A percentile compares a stretch with the other conserved stretches of the same genome.
Evolutionary conservation across 108 stramenopile genomes (phyloP).

Genomic region (Chaetoceros tenuissimus): DNA sequence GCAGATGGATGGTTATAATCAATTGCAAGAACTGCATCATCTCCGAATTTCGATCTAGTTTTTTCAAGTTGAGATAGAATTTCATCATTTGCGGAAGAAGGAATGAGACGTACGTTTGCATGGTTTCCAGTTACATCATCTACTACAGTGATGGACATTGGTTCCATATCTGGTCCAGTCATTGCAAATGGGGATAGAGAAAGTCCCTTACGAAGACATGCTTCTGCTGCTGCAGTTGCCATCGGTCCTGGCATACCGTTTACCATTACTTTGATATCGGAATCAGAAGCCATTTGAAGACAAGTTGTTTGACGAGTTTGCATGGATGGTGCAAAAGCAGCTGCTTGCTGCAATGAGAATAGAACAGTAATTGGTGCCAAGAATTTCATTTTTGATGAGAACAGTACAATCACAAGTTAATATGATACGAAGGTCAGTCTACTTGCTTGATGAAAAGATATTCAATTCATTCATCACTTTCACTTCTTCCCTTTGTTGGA

Average conservation of each 20-base stretch:
- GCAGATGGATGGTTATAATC: conserved; percentile 98
- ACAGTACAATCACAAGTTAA: too few species aligned
- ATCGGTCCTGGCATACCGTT: conserved; percentile 94
- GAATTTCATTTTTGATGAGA: too few species aligned
- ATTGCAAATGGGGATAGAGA: conserved; percentile 76
- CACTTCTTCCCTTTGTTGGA: too few species aligned
- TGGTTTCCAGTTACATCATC: conserved; percentile 57
- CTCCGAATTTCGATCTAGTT: conserved; percentile 39
- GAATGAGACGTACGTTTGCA: conserved; percentile 63
- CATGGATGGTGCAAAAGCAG: neutral
- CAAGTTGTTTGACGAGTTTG: conserved; percentile 9
- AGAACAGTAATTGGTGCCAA: too few species aligned
- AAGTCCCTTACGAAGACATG: conserved; percentile 82
- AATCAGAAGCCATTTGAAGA: conserved; percentile 14
- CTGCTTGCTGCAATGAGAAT: neutral
- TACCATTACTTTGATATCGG: conserved; percentile 59
- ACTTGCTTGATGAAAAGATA: neutral
- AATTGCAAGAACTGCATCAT: conserved; percentile 74
- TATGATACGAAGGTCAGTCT: neutral
- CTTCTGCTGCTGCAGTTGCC: conserved; percentile 93
- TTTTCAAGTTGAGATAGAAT: conserved; percentile 42
- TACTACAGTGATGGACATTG: conserved; percentile 51
- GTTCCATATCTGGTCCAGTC: conserved; percentile 82
- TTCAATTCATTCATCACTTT: neutral
- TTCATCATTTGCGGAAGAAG: conserved; percentile 52